A percentile compares a stretch with the other conserved stretches of the same genome.
Evolutionary conservation across 2,329 filamentous ascomycete species (phyloP).

Genomic region (Rhytidhysteron rufulum): DNA sequence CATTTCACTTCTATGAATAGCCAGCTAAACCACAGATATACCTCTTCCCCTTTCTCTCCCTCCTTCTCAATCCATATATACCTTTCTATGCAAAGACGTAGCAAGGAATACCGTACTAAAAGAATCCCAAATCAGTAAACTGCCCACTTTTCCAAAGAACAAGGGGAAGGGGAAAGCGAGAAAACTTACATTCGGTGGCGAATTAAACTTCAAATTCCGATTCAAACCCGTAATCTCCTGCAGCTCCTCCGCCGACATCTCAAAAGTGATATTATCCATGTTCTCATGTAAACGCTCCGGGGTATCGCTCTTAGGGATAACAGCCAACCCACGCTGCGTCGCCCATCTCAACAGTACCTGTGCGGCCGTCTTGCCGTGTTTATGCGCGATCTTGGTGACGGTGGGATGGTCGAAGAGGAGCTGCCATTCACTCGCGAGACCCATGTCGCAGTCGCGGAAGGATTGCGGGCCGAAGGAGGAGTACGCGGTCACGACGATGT

Average conservation of each 20-base stretch:
- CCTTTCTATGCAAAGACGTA: conserved; percentile 29
- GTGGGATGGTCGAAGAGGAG: conserved; percentile 41
- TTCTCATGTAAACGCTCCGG: conserved; percentile 28
- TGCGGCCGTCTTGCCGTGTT: conserved; percentile 64
- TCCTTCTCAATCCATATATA: too few species aligned
- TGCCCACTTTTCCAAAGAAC: not conserved
- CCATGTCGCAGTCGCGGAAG: conserved; percentile 34
- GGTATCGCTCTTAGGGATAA: conserved; percentile 35
- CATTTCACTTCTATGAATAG: too few species aligned
- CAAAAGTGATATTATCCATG: conserved; percentile 27
- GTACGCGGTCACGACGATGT: conserved; percentile 33
- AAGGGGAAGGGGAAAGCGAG: not conserved
- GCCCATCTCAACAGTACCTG: conserved; percentile 86
- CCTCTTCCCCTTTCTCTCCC: too few species aligned
- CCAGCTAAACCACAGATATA: too few species aligned
- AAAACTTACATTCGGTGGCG: conserved; percentile 30
- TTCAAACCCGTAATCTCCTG: conserved; percentile 26
- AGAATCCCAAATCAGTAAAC: conserved; percentile 14
- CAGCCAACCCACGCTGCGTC: conserved; percentile 59
- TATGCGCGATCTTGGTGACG: conserved; percentile 65
- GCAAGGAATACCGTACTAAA: conserved; percentile 32
- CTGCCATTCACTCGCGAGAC: conserved; percentile 26
- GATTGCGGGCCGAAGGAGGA: conserved; percentile 45
- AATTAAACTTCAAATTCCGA: conserved; percentile 30
- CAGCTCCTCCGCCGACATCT: conserved; percentile 26